Conservation (phyloP, 139 green algal species). For the Ettlia oleoabundans region DNA sequence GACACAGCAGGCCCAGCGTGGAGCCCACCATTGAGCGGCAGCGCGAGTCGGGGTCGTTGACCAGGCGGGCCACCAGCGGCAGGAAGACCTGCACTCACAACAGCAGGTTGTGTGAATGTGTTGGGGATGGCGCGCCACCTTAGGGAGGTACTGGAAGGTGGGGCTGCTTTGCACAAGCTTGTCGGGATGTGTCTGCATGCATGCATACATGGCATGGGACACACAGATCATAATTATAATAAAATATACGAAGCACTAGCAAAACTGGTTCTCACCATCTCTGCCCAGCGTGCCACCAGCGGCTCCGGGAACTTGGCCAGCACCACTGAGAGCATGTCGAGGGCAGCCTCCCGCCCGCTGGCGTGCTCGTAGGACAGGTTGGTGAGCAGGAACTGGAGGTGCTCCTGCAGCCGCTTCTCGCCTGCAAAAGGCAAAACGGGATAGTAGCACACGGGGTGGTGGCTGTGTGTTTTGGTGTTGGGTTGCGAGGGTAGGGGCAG, state of each 20-base stretch:
- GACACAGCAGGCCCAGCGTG: conserved; percentile 66
- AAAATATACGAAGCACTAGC: no score
- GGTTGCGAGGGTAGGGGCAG: background rate
- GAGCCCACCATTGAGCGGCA: conserved; percentile 59
- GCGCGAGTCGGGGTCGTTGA: conserved; percentile 72
- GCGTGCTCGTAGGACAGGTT: conserved; percentile 89
- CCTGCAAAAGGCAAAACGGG: background rate
- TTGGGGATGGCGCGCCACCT: no score
- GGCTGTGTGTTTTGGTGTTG: no score
- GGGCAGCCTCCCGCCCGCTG: conserved; percentile 62
- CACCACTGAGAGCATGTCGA: conserved; percentile 81
- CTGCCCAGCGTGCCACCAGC: conserved; percentile 65
- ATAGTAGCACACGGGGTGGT: background rate
- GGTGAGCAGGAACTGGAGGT: conserved; percentile 78
- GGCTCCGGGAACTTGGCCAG: conserved; percentile 83
- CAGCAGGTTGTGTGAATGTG: background rate
- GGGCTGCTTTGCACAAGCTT: no score
- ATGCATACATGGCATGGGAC: no score
- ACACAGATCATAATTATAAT: no score
- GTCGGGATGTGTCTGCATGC: no score
- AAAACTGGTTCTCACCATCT: conserved; percentile 27
- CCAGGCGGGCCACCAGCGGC: conserved; percentile 83
- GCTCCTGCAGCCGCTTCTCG: conserved; percentile 66
- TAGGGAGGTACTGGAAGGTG: no score
- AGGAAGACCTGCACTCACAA: conserved; percentile 72